A percentile compares a stretch with the other conserved stretches of the same genome.
phyloP scores from a whole-genome alignment of 345 rosid species.

The Dipteronia sinensis region DNA sequence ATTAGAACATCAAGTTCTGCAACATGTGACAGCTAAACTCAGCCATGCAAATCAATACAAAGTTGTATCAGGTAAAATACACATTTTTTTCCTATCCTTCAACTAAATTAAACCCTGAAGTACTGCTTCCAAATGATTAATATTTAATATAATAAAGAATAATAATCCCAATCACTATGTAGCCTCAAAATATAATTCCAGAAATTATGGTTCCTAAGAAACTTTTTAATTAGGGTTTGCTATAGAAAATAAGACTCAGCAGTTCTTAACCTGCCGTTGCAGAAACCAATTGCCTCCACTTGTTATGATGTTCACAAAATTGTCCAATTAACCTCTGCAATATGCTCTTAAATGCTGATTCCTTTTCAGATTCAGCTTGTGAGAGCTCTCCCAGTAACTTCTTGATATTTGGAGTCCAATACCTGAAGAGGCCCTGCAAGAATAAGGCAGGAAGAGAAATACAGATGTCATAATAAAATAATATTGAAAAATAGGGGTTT shows the following conservation, averaged over 20 bases:
- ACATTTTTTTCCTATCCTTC: neutral
- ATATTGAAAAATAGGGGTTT: neutral
- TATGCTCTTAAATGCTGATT: constrained; percentile 71
- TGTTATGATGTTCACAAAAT: constrained; percentile 75
- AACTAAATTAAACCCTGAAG: neutral
- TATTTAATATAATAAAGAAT: neutral
- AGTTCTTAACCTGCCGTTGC: constrained; percentile 63
- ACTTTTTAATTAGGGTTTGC: neutral
- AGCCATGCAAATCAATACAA: constrained; percentile 20
- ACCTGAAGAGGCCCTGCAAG: constrained; percentile 81
- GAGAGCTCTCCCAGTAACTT: constrained; percentile 64
- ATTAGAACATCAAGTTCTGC: constrained; percentile 94
- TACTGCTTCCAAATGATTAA: neutral
- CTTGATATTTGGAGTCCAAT: constrained; percentile 89
- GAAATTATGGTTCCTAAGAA: neutral
- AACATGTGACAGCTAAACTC: constrained; percentile 29
- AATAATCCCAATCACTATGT: neutral
- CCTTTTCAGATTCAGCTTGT: constrained; percentile 84
- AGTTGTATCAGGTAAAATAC: neutral
- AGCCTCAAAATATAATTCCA: neutral
- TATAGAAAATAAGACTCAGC: neutral
- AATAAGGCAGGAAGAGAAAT: constrained; percentile 10
- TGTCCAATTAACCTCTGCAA: constrained; percentile 69
- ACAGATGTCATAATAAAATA: neutral
- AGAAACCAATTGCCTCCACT: constrained; percentile 83